Evolutionary conservation across 2,329 filamentous ascomycete genomes (phyloP).

Genomic region (Albifimbria verrucaria): DNA sequence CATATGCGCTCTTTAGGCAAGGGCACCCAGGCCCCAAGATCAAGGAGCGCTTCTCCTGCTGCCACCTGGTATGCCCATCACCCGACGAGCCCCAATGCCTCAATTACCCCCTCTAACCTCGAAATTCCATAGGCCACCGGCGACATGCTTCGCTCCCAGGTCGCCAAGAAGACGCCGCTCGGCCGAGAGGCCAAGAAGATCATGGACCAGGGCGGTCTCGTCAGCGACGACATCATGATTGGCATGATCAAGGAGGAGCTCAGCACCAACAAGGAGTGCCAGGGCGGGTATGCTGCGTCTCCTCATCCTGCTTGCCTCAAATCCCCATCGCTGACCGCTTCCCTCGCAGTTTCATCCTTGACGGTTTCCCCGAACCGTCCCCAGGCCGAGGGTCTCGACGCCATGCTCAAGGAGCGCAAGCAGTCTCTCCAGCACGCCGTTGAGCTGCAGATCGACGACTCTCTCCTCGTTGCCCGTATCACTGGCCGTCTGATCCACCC

Average conservation of each 20-base stretch:
- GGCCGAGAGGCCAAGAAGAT: slow-evolving; percentile 99
- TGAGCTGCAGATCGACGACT: slow-evolving; percentile 95
- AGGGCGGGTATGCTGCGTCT: slow-evolving; percentile 71
- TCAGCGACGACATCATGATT: slow-evolving; percentile 98
- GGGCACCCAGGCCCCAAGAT: slow-evolving; percentile 96
- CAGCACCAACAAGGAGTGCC: slow-evolving; percentile 90
- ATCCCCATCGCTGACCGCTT: slow-evolving; percentile 2
- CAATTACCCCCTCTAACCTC: slow-evolving; percentile 10
- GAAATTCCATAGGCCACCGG: slow-evolving; percentile 71
- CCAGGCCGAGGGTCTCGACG: slow-evolving; percentile 91
- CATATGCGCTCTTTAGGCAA: slow-evolving; percentile 63
- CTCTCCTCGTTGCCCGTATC: slow-evolving; percentile 89
- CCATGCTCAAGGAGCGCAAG: slow-evolving; percentile 76
- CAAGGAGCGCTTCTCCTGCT: slow-evolving; percentile 97
- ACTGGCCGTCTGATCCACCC: slow-evolving; percentile 95
- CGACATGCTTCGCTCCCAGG: slow-evolving; percentile 98
- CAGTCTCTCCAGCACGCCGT: slow-evolving; percentile 92
- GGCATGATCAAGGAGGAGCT: slow-evolving; percentile 99
- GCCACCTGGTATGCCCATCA: slow-evolving; percentile 73
- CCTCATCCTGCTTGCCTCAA: slow-evolving; percentile 4
- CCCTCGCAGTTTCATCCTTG: slow-evolving; percentile 82
- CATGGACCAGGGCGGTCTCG: slow-evolving; percentile 96
- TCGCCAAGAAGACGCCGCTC: slow-evolving; percentile 93
- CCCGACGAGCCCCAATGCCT: slow-evolving; percentile 4
- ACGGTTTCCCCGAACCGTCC: slow-evolving; percentile 97